phyloP scores from a whole-genome alignment of 2,329 filamentous ascomycete genomes.

The Penicillium sp. region DNA sequence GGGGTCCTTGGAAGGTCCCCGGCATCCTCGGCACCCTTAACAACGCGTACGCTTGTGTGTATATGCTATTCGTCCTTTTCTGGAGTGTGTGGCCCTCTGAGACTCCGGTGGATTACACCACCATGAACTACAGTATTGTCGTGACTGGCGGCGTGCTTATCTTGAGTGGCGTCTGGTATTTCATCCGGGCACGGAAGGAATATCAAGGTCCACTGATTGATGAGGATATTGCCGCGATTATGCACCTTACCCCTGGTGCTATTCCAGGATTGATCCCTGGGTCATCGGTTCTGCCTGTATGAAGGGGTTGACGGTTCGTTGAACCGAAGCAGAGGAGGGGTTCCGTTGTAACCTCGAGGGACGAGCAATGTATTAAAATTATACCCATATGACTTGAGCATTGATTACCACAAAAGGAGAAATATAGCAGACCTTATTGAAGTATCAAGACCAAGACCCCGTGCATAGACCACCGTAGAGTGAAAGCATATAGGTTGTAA shows the following conservation, averaged over 20 bases:
- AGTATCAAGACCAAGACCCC: too few relatives aligned
- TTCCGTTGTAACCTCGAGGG: neutral
- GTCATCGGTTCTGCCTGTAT: neutral
- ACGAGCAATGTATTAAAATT: neutral
- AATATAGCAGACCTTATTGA: neutral
- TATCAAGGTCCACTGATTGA: conserved; percentile 47
- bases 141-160: conserved; percentile 42
- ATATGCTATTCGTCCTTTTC: conserved; percentile 53
- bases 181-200: conserved; percentile 38
- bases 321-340: neutral
- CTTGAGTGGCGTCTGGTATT: conserved; percentile 48
- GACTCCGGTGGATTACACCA: conserved; percentile 29
- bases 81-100: conserved; percentile 50
- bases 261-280: neutral
- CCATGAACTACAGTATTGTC: conserved; percentile 48
- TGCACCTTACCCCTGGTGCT: conserved; percentile 16
- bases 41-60: conserved; percentile 51
- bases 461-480: too few relatives aligned
- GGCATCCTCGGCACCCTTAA: conserved; percentile 50
- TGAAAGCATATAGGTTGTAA: too few relatives aligned
- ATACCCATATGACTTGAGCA: neutral
- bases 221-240: conserved; percentile 19
- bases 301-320: neutral
- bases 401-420: neutral
- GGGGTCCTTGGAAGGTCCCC: conserved; percentile 54